Base-by-base conservation (phyloP, 306 rosid genomes). In the Vachellia pachyceras region DNA sequence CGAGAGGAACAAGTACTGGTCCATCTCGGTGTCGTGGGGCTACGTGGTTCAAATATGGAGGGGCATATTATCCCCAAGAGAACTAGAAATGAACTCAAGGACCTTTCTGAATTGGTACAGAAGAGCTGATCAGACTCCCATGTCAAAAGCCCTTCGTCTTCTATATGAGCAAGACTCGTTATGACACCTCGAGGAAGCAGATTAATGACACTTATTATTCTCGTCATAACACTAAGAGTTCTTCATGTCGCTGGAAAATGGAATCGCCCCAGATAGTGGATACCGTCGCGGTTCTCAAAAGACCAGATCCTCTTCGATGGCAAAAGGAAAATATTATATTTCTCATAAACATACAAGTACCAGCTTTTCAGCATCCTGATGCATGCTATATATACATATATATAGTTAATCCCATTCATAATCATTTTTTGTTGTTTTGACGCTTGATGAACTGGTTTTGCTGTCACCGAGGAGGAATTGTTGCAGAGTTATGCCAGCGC, bases 391-490 rank as follows among this genome's bases (percentile, higher is more conserved):
- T 29, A 29, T 29, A 29, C 33, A 2, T 29, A 0, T 29, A 29
- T 1, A 0, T 29, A 1, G 29, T n/a, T 49, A 49, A 3, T 47
- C 55, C 7, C 20, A 49, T 44, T 42, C 45, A 42, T 41, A 1
- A 29, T 29, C 33, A 29, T 29, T 29, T n/a, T 41, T 7, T 42
- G 10, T 42, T 42, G 7, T 9, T 10, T 8, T 42, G 12, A 42
- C 7, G 3, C 10, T 49, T 49, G 33, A 2, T 29, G 20, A 49
- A 25, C 12, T 25, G 68, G 68, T 4, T 61, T 61, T 77, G 91
- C 93, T 93, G 99, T 90, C 99, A 69, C 93, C 97, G 25, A 93
- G 97, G 83, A 93, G 97, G 76, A 95, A 95, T 82, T 91, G 97
- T 61, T 93, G 99, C 79, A 91, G 94, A 80, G 77, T 93, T 78